A percentile compares a stretch with the other conserved stretches of the same genome.
These are phyloP conservation scores for Starmerella asiatica DNA, from an alignment of 805 yeast species.

Conservation along the genomic window DNA sequence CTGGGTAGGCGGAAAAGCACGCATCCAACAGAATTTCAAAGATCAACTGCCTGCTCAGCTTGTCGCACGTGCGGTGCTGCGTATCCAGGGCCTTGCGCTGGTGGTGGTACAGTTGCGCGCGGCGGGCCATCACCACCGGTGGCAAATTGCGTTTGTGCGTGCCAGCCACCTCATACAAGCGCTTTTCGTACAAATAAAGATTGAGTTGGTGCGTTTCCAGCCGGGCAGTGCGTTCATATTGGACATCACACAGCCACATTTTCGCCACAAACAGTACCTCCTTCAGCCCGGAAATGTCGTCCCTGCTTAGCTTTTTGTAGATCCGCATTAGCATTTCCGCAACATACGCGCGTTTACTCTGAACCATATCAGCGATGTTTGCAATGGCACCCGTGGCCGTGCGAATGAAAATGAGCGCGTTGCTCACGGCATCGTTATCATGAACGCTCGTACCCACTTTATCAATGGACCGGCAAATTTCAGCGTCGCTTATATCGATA, in stretches of 20 bases:
- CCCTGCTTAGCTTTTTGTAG: slow-evolving; percentile 39
- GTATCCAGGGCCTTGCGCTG: slow-evolving; percentile 57
- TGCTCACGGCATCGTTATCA: slow-evolving; percentile 39
- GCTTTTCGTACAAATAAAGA: slow-evolving; percentile 42
- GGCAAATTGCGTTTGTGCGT: slow-evolving; percentile 52
- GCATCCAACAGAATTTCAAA: slow-evolving; percentile 52
- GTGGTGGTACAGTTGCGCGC: slow-evolving; percentile 60
- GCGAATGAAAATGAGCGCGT: slow-evolving; percentile 43
- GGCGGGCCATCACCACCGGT: slow-evolving; percentile 59
- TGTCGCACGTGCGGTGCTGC: slow-evolving; percentile 48
- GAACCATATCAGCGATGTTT: slow-evolving; percentile 11
- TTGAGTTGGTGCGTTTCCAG: slow-evolving; percentile 41
- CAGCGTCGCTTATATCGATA: slow-evolving; percentile 23
- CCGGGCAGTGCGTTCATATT: slow-evolving; percentile 51
- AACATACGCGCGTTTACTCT: not conserved
- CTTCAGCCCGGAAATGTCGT: slow-evolving; percentile 50
- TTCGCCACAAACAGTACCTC: slow-evolving; percentile 50
- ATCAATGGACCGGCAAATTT: not conserved
- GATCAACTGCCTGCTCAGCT: slow-evolving; percentile 30
- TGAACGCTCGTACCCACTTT: not conserved
- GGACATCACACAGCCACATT: slow-evolving; percentile 71
- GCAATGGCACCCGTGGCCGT: slow-evolving; percentile 58
- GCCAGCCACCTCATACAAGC: slow-evolving; percentile 50
- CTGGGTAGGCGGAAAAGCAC: slow-evolving; percentile 50
- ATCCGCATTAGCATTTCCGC: slow-evolving; percentile 30